These are phyloP conservation scores for Ganoderma meredithae DNA, from an alignment of 1,284 basidiomycete genomes.

Conservation along the genomic window DNA sequence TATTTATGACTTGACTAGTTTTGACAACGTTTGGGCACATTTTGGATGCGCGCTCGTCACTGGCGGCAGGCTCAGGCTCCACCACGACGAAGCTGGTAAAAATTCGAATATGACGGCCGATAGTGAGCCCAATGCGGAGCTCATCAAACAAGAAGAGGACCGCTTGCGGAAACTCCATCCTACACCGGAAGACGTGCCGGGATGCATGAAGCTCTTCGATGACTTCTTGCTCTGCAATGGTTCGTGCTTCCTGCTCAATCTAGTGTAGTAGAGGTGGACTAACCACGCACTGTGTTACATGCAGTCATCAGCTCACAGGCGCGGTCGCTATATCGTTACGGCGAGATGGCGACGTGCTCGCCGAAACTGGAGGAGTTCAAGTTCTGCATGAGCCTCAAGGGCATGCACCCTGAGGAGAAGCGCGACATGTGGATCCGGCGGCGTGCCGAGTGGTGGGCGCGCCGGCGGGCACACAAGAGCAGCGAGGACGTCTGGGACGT, in stretches of 20 bases:
- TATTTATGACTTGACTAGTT: too few relatives aligned
- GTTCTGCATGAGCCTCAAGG: slow-evolving; percentile 90
- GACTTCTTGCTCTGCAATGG: slow-evolving; percentile 83
- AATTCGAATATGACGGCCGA: slow-evolving; percentile 9
- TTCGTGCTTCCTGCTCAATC: slow-evolving; percentile 39
- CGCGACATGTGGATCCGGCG: slow-evolving; percentile 86
- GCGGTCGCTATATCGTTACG: slow-evolving; percentile 88
- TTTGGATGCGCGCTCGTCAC: not conserved
- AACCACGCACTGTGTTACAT: not conserved
- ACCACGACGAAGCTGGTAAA: not conserved
- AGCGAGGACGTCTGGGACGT: slow-evolving; percentile 96
- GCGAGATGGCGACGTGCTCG: slow-evolving; percentile 79
- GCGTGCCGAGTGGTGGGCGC: slow-evolving; percentile 93
- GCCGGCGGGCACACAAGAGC: slow-evolving; percentile 74
- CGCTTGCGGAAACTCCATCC: slow-evolving; percentile 72
- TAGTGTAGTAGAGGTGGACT: not conserved
- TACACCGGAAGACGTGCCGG: slow-evolving; percentile 79
- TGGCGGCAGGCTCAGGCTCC: too few relatives aligned
- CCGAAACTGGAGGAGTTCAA: slow-evolving; percentile 93
- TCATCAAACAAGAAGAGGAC: slow-evolving; percentile 68
- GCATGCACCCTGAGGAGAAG: slow-evolving; percentile 77
- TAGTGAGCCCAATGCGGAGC: slow-evolving; percentile 17
- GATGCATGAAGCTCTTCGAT: slow-evolving; percentile 82
- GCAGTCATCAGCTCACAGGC: slow-evolving; percentile 85
- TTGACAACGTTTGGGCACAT: too few relatives aligned